Conservation (phyloP, 2,329 filamentous ascomycete genomes). For the Microdochium paspali region DNA sequence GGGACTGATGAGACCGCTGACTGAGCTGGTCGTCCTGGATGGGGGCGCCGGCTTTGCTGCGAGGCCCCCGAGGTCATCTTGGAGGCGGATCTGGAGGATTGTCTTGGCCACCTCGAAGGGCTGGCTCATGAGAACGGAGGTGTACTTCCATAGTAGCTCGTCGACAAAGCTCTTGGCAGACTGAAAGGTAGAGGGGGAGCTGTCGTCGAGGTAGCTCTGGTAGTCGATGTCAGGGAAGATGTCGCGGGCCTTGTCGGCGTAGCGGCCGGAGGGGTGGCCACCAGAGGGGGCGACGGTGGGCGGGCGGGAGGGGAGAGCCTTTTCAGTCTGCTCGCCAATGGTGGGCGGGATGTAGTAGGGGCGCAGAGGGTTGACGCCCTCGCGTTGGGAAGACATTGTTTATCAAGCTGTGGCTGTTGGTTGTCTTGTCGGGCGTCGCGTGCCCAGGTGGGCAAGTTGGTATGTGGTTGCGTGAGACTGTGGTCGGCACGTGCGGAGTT, state of each 20-base stretch:
- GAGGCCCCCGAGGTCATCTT: constrained; percentile 36
- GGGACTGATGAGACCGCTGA: constrained; percentile 17
- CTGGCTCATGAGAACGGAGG: constrained; percentile 78
- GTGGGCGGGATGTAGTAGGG: constrained; percentile 60
- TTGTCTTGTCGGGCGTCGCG: constrained; percentile 16
- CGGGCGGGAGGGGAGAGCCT: constrained; percentile 26
- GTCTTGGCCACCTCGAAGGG: constrained; percentile 97
- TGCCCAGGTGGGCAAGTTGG: constrained; percentile 14
- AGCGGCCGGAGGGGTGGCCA: constrained; percentile 18
- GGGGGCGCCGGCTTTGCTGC: constrained; percentile 16
- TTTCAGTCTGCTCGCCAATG: constrained; percentile 35
- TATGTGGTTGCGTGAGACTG: not conserved
- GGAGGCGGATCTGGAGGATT: constrained; percentile 66
- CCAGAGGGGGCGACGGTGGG: constrained; percentile 27
- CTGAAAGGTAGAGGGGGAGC: constrained; percentile 64
- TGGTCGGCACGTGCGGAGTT: no score
- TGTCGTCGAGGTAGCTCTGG: constrained; percentile 72
- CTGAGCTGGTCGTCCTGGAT: constrained; percentile 13
- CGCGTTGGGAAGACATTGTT: constrained; percentile 34
- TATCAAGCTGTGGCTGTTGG: constrained; percentile 10
- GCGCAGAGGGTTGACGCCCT: constrained; percentile 52
- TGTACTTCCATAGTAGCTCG: constrained; percentile 86
- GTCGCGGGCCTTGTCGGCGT: constrained; percentile 64
- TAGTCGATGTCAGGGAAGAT: constrained; percentile 89
- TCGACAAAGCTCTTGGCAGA: constrained; percentile 71